Evolutionary conservation across 768 basidiomycete genomes (phyloP), one percentile per base, ranked within the genome.

Genomic region (Cyathus striatus): DNA sequence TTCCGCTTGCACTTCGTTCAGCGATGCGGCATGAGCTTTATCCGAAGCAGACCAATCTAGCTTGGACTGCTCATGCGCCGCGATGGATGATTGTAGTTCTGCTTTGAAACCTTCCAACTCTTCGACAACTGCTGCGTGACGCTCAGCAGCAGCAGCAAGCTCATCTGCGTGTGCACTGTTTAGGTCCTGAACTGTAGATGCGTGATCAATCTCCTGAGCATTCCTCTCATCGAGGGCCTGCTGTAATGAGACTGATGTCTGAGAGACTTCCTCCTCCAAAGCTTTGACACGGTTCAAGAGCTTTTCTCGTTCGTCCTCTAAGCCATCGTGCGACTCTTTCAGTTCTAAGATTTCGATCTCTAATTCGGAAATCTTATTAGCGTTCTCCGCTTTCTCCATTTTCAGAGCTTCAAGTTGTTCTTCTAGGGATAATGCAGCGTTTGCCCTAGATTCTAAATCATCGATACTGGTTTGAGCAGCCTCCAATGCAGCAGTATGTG

Each of bases 331-430:
- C 32, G 68, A 68, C 56, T 92, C 89, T 59, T 74, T 86, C 46
- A 83, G 54, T 62, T 91, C 89, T 44, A 90, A 60, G 32, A 90
- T 73, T 57, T 91, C 87, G 39, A 92, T 65, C 64, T 92, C 90
- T 20, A 90, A 68, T 53, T 92, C 89, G 0, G 86, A 87, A 3
- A 90, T 66, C 60, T 81, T 88, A 54, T 65, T 69, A 6, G 81
- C 75, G 32, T 66, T 79, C 45, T 89, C 87, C 53, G 85, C 86
- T 53, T 79, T 83, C 61, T 87, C 83, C 10, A 57, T 58, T 57
- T 76, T 79, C 47, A 89, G 66, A 23, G 62, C 64, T 3, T 57
- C 60, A 10, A 88, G 47, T 52, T 83, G 76, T 2, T 66, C 50
- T 40, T 70, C 63, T 17, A 87, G 68, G 5, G 58, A 53, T 18